Conservation (phyloP, 2,329 filamentous ascomycete species). For the Botryotinia globosa region DNA sequence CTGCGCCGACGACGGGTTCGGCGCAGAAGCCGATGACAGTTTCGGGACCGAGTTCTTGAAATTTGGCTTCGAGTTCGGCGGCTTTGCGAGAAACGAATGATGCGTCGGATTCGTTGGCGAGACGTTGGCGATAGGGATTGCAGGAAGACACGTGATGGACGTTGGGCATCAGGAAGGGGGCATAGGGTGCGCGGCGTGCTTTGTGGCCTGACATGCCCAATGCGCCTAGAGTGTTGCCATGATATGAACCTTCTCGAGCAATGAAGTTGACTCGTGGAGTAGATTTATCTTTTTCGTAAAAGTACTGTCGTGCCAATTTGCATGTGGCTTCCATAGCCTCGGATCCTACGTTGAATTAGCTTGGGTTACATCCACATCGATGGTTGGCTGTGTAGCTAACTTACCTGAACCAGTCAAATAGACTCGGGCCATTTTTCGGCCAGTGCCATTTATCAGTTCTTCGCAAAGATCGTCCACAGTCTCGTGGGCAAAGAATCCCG, state of each 20-base stretch:
- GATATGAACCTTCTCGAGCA: constrained; percentile 62
- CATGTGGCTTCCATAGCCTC: constrained; percentile 68
- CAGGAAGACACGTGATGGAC: constrained; percentile 60
- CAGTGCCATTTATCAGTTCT: constrained; percentile 43
- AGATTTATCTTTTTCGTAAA: constrained; percentile 49
- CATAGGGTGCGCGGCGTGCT: constrained; percentile 56
- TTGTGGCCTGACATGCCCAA: constrained; percentile 59
- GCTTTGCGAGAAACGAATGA: constrained; percentile 58
- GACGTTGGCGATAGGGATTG: constrained; percentile 58
- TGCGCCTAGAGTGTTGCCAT: constrained; percentile 66
- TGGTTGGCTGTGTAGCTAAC: constrained; percentile 2
- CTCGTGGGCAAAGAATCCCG: constrained; percentile 55
- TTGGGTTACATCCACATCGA: constrained; percentile 9
- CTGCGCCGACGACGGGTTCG: constrained; percentile 63
- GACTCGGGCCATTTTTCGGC: constrained; percentile 49
- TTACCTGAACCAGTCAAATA: constrained; percentile 58
- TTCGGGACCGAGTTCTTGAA: constrained; percentile 56
- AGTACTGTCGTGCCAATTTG: constrained; percentile 67
- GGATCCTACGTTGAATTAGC: constrained; percentile 46
- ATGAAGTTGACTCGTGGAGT: constrained; percentile 58
- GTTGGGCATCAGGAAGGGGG: constrained; percentile 53
- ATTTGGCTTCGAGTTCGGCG: constrained; percentile 60
- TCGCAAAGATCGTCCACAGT: constrained; percentile 49
- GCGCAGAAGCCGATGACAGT: constrained; percentile 65
- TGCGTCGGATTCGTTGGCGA: constrained; percentile 48